These are phyloP conservation scores for Auricularia sp. DNA, from an alignment of 768 basidiomycete genomes.

Conservation along the genomic window DNA sequence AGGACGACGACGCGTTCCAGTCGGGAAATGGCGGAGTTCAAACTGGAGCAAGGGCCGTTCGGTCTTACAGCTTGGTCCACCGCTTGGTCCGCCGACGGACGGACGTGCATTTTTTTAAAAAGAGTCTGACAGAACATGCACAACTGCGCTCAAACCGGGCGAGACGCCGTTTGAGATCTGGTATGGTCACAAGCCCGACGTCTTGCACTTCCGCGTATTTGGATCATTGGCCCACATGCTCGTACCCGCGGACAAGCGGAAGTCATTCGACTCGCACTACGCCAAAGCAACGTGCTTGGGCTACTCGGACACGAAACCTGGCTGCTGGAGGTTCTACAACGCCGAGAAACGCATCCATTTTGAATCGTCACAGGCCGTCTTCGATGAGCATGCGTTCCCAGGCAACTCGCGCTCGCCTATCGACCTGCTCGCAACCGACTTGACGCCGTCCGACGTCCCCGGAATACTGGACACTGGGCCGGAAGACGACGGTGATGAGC, in stretches of 20 bases:
- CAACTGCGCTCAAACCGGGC: too few relatives aligned
- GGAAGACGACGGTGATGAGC: too few relatives aligned
- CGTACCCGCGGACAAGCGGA: constrained; percentile 21
- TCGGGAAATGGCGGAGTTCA: too few relatives aligned
- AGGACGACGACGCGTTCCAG: too few relatives aligned
- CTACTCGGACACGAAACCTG: constrained; percentile 6
- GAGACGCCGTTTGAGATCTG: constrained; percentile 17
- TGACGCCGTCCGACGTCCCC: too few relatives aligned
- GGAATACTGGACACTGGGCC: too few relatives aligned
- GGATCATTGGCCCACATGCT: constrained; percentile 31
- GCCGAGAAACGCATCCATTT: background rate
- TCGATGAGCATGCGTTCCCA: constrained; percentile 12
- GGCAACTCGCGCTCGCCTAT: constrained; percentile 12
- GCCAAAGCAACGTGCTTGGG: constrained; percentile 29
- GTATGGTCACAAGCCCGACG: constrained; percentile 4
- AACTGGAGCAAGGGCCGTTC: too few relatives aligned
- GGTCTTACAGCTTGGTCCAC: too few relatives aligned
- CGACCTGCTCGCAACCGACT: constrained; percentile 16
- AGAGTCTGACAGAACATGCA: too few relatives aligned
- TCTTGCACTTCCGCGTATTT: constrained; percentile 20
- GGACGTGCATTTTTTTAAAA: too few relatives aligned
- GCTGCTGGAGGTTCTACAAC: background rate
- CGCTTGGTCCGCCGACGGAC: too few relatives aligned
- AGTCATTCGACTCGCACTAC: constrained; percentile 7
- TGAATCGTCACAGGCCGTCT: background rate